Evolutionary conservation across 345 rosid genomes (phyloP), one percentile per base, ranked within the genome.

Genomic region (Nasturtium officinale): DNA sequence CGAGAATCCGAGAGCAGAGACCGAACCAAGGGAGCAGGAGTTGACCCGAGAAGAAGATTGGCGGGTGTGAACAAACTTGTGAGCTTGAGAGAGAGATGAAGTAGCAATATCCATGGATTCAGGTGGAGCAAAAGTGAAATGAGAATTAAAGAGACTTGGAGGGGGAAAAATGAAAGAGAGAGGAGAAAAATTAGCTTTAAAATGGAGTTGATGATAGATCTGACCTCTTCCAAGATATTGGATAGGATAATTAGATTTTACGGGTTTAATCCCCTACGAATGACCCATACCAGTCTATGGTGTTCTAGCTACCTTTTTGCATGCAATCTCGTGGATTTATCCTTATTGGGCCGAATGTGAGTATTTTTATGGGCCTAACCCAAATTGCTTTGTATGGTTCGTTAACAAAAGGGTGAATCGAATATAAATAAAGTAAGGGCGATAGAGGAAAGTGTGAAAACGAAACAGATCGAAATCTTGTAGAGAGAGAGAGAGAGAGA

Each of bases 1-100:
- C 7, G 89, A 83, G 65, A 80, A 84, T 66, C 92, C 94, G 48
- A 79, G 74, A 52, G 75, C 84, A 5, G 89, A 78, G 69, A 86
- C 78, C 17, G 91, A 87, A 38, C 89, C 83, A 51, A 81, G 67
- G n/a, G 65, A 66, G 78, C 71, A 74, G 13, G 76, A 18, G 79
- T 79, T 79, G 79, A 79, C 69, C 18, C 56, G 55, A 38, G 64
- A 73, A 75, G 78, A 50, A 65, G 80, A 63, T 65, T 50, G 72
- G 42, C 54, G 61, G 48, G 60, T 20, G 68, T 71, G 62, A 71
- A 13, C 43, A 6, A 58, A 11, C 12, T 65, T 71, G 68, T 71
- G 73, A 65, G 63, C 73, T 71, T 58, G 71, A 32, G 21, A 60
- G 5, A 65, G 3, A 65, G 80, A 59, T 0, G 72, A 77, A 3